Conservation (phyloP, 2,329 filamentous ascomycete genomes). For the Sclerotinia spermophila region DNA sequence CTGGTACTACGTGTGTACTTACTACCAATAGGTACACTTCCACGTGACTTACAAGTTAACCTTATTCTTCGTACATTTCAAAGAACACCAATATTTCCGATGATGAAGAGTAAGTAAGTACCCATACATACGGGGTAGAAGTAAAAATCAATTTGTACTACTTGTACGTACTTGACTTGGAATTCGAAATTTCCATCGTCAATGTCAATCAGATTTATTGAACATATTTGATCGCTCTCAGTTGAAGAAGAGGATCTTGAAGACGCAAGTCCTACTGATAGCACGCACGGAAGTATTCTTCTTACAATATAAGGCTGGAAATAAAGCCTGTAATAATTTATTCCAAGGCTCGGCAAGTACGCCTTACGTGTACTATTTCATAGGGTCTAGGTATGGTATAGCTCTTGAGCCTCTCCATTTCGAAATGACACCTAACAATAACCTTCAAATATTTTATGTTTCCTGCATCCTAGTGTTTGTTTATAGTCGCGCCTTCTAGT, state of each 20-base stretch:
- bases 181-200: neutral
- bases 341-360: conserved; percentile 11
- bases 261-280: neutral
- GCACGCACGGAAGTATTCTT: neutral
- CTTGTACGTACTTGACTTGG: neutral
- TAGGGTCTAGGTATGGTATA: neutral
- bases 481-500: conserved; percentile 25
- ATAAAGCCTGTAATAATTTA: conserved; percentile 10
- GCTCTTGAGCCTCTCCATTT: neutral
- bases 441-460: neutral
- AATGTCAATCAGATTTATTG: neutral
- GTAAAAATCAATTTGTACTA: neutral
- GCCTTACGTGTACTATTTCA: conserved; percentile 16
- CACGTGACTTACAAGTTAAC: no score
- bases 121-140: neutral
- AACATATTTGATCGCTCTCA: neutral
- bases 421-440: conserved; percentile 1
- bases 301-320: neutral
- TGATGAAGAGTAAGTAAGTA: no score
- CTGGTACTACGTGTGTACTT: no score
- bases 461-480: conserved; percentile 6
- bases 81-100: neutral
- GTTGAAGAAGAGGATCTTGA: neutral
- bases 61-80: neutral
- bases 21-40: neutral